Percentiles rank a stretch among this genome's conserved stretches.
These are phyloP conservation scores for Chlamydomonas sp. DNA, from an alignment of 139 green algal genomes.

Conservation along the genomic window DNA sequence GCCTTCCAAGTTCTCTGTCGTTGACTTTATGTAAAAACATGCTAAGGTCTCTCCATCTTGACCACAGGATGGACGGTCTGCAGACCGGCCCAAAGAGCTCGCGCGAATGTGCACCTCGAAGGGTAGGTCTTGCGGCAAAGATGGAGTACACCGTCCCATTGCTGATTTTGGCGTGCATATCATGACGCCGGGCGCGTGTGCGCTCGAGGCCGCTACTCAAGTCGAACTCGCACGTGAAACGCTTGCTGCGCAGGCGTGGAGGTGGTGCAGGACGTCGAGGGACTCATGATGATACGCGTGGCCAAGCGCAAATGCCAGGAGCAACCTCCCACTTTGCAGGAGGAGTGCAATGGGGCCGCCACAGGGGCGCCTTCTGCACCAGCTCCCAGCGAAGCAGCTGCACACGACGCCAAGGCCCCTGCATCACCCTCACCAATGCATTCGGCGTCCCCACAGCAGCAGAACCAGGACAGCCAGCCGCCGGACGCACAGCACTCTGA, in stretches of 20 bases:
- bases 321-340: neutral
- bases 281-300: neutral
- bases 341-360: neutral
- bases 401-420: too few relatives aligned
- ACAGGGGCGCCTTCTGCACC: too few relatives aligned
- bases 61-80: neutral
- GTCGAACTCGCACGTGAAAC: neutral
- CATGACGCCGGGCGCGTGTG: too few relatives aligned
- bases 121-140: neutral
- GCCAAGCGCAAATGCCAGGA: neutral
- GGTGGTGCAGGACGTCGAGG: neutral
- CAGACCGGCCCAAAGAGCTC: neutral
- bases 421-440: too few relatives aligned
- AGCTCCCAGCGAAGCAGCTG: too few relatives aligned
- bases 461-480: neutral
- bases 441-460: neutral
- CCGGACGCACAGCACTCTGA: too few relatives aligned
- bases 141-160: too few relatives aligned
- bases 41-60: neutral
- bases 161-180: too few relatives aligned
- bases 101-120: neutral
- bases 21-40: neutral
- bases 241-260: slow-evolving; percentile 9
- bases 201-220: neutral
- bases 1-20: neutral